phyloP scores from a whole-genome alignment of 2,329 filamentous ascomycete genomes.

The Fusarium temperatum region DNA sequence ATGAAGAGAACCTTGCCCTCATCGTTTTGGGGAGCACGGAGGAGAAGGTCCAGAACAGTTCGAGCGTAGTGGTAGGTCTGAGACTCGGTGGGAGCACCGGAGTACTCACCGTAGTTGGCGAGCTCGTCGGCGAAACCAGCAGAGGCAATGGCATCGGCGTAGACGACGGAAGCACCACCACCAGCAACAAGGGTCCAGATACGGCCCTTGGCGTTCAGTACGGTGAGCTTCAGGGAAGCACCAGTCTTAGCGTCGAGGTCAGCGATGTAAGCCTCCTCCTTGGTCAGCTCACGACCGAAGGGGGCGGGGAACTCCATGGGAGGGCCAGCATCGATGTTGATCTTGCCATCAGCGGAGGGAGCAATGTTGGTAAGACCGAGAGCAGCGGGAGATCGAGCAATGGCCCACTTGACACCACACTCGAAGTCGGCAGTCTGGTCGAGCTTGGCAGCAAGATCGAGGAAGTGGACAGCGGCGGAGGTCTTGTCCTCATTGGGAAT shows the following conservation, averaged over 20 bases:
- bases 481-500: slow-evolving; percentile 93
- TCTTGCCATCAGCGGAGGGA: slow-evolving; percentile 72
- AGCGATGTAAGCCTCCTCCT: slow-evolving; percentile 99
- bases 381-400: slow-evolving; percentile 89
- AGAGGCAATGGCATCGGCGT: slow-evolving; percentile 97
- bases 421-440: slow-evolving; percentile 99
- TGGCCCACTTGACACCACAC: slow-evolving; percentile 98
- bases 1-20: slow-evolving; percentile 99
- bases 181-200: slow-evolving; percentile 98
- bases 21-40: slow-evolving; percentile 83
- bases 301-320: slow-evolving; percentile 99
- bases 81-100: slow-evolving; percentile 96
- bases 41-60: slow-evolving; percentile 96
- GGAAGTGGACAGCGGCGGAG: slow-evolving; percentile 95
- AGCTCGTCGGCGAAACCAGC: slow-evolving; percentile 94
- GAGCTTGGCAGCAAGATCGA: slow-evolving; percentile 97
- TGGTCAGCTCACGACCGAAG: slow-evolving; percentile 97
- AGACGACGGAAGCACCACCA: slow-evolving; percentile 99
- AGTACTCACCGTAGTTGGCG: slow-evolving; percentile 99
- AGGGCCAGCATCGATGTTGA: slow-evolving; percentile 94
- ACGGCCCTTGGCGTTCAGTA: slow-evolving; percentile 89
- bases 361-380: slow-evolving; percentile 80
- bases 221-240: slow-evolving; percentile 97
- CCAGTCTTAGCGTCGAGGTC: slow-evolving; percentile 99
- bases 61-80: slow-evolving; percentile 99